Conservation (phyloP, 1,284 basidiomycete species). For the Sporisorium scitamineum region DNA sequence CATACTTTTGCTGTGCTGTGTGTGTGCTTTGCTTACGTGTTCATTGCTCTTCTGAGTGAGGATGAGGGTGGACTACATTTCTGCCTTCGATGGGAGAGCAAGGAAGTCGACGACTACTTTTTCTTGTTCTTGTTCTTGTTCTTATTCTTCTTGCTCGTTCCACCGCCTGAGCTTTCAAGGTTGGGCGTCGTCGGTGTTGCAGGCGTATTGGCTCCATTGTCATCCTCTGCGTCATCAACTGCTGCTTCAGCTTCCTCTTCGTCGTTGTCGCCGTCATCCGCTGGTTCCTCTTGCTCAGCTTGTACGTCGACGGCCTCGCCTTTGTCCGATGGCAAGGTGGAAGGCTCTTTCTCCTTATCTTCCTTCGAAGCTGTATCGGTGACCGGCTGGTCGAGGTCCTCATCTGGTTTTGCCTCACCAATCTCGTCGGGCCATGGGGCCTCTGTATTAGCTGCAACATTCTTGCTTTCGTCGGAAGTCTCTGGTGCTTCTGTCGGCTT, state of each 20-base stretch:
- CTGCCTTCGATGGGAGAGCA: too few species aligned
- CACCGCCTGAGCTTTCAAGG: conserved; percentile 4
- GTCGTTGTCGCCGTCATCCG: conserved; percentile 13
- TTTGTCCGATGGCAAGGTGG: neutral
- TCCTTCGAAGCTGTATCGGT: neutral
- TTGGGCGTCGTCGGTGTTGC: conserved; percentile 25
- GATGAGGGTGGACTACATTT: neutral
- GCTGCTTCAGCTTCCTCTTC: conserved; percentile 10
- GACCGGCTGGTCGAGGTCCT: neutral
- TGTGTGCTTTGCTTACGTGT: neutral
- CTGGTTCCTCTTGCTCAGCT: conserved; percentile 7
- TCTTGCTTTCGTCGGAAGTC: neutral
- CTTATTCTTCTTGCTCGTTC: conserved; percentile 11
- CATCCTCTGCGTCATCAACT: conserved; percentile 14
- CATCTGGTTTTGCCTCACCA: neutral
- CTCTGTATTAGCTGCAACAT: neutral
- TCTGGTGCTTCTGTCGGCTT: neutral
- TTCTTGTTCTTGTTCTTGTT: conserved; percentile 49
- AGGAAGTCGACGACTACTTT: conserved; percentile 22
- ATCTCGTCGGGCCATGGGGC: neutral
- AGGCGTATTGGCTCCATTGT: conserved; percentile 21
- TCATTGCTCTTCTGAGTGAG: too few species aligned
- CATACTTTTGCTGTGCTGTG: neutral
- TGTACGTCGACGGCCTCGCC: conserved; percentile 1
- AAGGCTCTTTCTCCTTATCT: neutral